Conservation (phyloP, 2,329 filamentous ascomycete species). For the Penicillium concentricum region DNA sequence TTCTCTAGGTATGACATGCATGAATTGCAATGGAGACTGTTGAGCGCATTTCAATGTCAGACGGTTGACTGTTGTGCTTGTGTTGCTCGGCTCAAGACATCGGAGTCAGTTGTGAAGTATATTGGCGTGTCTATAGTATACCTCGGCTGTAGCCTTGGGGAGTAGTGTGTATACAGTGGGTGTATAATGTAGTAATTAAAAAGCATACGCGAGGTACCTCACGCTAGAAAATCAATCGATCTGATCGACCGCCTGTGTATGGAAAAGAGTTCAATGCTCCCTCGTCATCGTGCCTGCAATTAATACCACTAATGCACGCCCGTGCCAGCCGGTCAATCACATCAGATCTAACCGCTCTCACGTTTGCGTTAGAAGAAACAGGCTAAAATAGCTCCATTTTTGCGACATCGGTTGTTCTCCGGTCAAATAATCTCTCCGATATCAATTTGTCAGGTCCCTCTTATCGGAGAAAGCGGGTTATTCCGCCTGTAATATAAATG, state of each 20-base stretch:
- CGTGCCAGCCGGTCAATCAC: constrained; percentile 21
- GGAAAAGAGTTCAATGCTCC: not conserved
- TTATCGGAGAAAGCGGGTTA: not conserved
- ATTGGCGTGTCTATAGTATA: not conserved
- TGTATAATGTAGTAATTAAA: not conserved
- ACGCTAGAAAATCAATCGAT: constrained; percentile 4
- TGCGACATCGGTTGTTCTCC: constrained; percentile 19
- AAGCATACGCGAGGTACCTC: constrained; percentile 4
- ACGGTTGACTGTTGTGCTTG: constrained; percentile 8
- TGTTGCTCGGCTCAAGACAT: constrained; percentile 6
- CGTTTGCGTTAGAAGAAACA: constrained; percentile 16
- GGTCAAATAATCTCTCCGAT: constrained; percentile 10
- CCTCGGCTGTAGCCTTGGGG: too few species aligned
- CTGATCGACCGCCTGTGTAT: constrained; percentile 11
- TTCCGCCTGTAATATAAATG: not conserved
- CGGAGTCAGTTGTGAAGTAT: not conserved
- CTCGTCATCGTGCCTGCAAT: constrained; percentile 4
- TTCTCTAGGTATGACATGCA: constrained; percentile 25
- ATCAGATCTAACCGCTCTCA: constrained; percentile 21
- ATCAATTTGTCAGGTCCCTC: constrained; percentile 2
- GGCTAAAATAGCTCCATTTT: constrained; percentile 11
- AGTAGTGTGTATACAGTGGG: not conserved
- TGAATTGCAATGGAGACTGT: constrained; percentile 13
- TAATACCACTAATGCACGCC: constrained; percentile 25
- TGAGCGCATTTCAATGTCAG: constrained; percentile 6